Evolutionary conservation across 495 filamentous ascomycete genomes (phyloP).

Genomic region (Trichoderma asperelloides): DNA sequence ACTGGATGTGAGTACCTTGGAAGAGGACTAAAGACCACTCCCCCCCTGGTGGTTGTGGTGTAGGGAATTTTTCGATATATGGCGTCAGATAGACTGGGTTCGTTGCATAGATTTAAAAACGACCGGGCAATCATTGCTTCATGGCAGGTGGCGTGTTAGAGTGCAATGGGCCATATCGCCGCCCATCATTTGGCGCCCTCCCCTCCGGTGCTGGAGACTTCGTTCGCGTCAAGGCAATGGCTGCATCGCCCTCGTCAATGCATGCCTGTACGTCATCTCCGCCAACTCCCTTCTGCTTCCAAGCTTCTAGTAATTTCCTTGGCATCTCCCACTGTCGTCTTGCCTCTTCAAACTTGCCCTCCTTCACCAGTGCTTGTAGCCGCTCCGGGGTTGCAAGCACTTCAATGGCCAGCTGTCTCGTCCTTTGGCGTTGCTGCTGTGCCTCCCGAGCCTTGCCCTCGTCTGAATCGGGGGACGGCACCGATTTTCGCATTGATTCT

Average conservation of each 20-base stretch:
- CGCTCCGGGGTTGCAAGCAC: conserved; percentile 52
- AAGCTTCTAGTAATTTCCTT: conserved; percentile 38
- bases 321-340: conserved; percentile 50
- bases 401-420: conserved; percentile 63
- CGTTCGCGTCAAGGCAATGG: conserved; percentile 18
- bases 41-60: neutral
- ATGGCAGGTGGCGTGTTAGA: neutral
- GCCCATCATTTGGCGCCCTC: neutral
- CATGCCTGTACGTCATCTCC: conserved; percentile 38
- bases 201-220: conserved; percentile 16
- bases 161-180: neutral
- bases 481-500: conserved; percentile 36
- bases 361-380: conserved; percentile 54
- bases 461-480: conserved; percentile 22
- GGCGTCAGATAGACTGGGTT: neutral
- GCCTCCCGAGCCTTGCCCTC: conserved; percentile 29
- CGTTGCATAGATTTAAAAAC: neutral
- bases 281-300: conserved; percentile 43
- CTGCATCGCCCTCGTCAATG: conserved; percentile 44
- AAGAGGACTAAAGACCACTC: neutral
- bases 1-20: conserved; percentile 25
- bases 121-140: neutral
- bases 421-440: conserved; percentile 32
- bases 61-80: neutral
- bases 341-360: conserved; percentile 53